Evolutionary conservation across 371 early-diverging fungal genomes (phyloP), one percentile per base, ranked within the genome.

Genomic region (Zancudomyces culisetae): DNA sequence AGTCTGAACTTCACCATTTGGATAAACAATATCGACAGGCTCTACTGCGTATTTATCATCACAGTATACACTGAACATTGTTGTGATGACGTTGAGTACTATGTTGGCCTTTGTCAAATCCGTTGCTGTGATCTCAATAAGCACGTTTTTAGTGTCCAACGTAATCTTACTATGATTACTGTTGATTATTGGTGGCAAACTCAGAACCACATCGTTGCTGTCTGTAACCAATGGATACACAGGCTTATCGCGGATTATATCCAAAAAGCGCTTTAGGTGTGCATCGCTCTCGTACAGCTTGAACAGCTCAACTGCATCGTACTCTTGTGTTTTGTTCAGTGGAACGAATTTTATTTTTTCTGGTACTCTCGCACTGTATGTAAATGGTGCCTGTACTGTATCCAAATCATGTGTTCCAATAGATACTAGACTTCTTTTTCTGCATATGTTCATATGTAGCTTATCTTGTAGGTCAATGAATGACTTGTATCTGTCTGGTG

Each of bases 181-280:
- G 82, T 99, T 99, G 75, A 99, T 98, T 64, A 99, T 87, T 27
- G 99, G 99, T n/a, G 99, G 99, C 51, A 98, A 73, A 45, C 96
- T 95, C 59, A 94, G 72, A 4, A 99, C 94, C 40, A 69, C 66
- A 42, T 81, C 78, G 39, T 81, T 80, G 52, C 76, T 70, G 69
- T 98, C 98, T 56, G 73, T 80, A 42, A 99, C 79, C 30, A 96
- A 83, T 23, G 96, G 97, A 69, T 85, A 98, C 29, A 81, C 81
- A 1, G 95, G 90, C 26, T 82, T 80, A 55, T 90, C 83, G 51
- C 85, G 79, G 60, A 94, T 89, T 56, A 98, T 91, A 51, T 75
- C 85, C 62, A 97, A 72, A 79, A 81, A 99, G 65, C 88, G 88
- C 60, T 75, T 75, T 27, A 99, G 73, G 55, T 91, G 84, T 57